Evolutionary conservation across 495 filamentous ascomycete species (phyloP).

Genomic region (Annulohypoxylon moriforme): DNA sequence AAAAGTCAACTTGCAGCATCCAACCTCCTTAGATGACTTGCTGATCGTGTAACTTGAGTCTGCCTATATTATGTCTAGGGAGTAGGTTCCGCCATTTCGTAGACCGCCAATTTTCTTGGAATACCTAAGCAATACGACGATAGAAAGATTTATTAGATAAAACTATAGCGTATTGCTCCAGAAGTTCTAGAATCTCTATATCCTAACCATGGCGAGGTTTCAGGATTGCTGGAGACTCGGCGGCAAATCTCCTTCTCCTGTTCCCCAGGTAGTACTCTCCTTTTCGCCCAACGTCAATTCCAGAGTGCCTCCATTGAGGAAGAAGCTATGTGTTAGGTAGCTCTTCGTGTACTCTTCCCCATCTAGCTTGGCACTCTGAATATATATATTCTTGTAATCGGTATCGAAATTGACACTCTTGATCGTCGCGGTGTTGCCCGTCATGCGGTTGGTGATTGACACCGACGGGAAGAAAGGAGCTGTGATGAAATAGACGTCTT

Average conservation of each 20-base stretch:
- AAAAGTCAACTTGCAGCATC: too few species aligned
- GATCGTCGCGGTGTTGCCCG: slow-evolving; percentile 70
- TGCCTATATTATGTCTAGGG: neutral
- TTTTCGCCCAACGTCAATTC: slow-evolving; percentile 68
- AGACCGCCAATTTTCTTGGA: too few species aligned
- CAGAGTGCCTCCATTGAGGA: slow-evolving; percentile 70
- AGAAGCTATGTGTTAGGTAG: slow-evolving; percentile 76
- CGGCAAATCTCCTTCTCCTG: slow-evolving; percentile 68
- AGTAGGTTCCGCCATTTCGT: neutral
- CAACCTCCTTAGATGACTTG: too few species aligned
- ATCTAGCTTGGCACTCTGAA: slow-evolving; percentile 73
- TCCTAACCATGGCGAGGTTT: neutral
- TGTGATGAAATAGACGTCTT: slow-evolving; percentile 75
- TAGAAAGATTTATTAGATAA: neutral
- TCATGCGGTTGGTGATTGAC: slow-evolving; percentile 67
- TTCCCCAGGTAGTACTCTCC: slow-evolving; percentile 74
- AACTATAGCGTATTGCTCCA: neutral
- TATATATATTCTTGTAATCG: slow-evolving; percentile 70
- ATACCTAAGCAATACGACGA: neutral
- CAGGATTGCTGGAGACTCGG: slow-evolving; percentile 56
- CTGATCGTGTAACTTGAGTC: neutral
- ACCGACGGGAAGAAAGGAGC: slow-evolving; percentile 71
- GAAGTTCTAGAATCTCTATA: neutral
- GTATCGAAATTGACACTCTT: slow-evolving; percentile 70
- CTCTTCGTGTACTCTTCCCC: slow-evolving; percentile 70